Evolutionary conservation across 202 grass and related monocot species (phyloP).

Genomic region (Setaria viridis): DNA sequence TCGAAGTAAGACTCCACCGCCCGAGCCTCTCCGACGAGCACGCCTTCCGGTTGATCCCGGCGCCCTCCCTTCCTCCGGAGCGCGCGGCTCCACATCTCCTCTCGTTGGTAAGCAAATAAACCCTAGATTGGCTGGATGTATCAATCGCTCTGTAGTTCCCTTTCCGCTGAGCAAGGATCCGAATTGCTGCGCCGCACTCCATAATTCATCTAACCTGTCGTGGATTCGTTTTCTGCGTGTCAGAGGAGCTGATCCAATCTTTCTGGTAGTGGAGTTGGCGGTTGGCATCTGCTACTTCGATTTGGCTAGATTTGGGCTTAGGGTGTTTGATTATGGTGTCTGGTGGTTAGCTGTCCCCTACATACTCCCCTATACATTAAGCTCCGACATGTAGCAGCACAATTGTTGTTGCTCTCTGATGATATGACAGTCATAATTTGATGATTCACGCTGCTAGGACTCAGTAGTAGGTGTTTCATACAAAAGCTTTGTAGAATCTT

Average conservation of each 20-base stretch:
- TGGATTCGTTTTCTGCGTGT: not conserved
- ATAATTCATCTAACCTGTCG: not conserved
- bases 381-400: too few species aligned
- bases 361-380: not conserved
- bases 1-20: too few species aligned
- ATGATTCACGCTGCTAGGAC: too few species aligned
- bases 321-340: not conserved
- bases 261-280: not conserved
- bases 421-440: too few species aligned
- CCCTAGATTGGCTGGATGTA: not conserved
- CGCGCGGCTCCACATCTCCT: not conserved
- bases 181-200: not conserved
- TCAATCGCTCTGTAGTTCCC: not conserved
- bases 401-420: too few species aligned
- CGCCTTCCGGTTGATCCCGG: too few species aligned
- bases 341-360: too few species aligned
- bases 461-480: too few species aligned
- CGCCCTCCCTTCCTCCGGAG: not conserved
- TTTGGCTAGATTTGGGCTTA: constrained; percentile 5
- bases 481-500: too few species aligned
- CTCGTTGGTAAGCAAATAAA: not conserved
- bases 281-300: not conserved
- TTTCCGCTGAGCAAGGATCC: not conserved
- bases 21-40: too few species aligned
- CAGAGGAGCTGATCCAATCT: not conserved